These are phyloP conservation scores for Diplodia scrobiculata DNA, from an alignment of 2,329 filamentous ascomycete genomes.

Conservation along the genomic window DNA sequence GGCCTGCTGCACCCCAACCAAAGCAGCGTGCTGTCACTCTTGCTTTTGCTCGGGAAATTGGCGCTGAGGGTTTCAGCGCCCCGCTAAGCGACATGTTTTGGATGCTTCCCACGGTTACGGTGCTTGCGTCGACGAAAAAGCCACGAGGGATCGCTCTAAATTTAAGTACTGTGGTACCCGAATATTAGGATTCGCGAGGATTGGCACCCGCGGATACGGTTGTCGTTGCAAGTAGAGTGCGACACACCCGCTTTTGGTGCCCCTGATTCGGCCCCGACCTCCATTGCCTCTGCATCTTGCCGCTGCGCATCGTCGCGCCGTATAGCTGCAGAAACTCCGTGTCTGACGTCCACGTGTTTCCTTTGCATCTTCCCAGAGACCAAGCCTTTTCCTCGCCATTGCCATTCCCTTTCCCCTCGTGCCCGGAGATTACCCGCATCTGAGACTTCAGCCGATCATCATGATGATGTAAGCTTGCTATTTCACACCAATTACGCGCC, in stretches of 20 bases:
- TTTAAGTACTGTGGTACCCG: neutral
- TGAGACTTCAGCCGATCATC: neutral
- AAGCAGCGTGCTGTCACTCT: too few relatives aligned
- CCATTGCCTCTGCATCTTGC: neutral
- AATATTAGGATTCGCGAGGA: neutral
- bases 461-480: too few relatives aligned
- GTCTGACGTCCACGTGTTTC: neutral
- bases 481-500: too few relatives aligned
- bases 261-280: neutral
- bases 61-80: neutral
- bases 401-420: too few relatives aligned
- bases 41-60: too few relatives aligned
- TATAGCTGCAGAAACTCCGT: neutral
- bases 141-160: neutral
- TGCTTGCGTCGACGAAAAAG: neutral
- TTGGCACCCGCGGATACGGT: neutral
- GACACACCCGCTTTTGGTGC: too few relatives aligned
- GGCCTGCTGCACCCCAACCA: too few relatives aligned
- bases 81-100: neutral
- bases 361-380: neutral
- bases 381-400: too few relatives aligned
- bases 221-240: neutral
- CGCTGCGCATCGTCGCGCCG: neutral
- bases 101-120: neutral
- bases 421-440: too few relatives aligned